Base-by-base conservation (phyloP, 2,329 filamentous ascomycete species). In the Phaeosphaeriaceae sp. region DNA sequence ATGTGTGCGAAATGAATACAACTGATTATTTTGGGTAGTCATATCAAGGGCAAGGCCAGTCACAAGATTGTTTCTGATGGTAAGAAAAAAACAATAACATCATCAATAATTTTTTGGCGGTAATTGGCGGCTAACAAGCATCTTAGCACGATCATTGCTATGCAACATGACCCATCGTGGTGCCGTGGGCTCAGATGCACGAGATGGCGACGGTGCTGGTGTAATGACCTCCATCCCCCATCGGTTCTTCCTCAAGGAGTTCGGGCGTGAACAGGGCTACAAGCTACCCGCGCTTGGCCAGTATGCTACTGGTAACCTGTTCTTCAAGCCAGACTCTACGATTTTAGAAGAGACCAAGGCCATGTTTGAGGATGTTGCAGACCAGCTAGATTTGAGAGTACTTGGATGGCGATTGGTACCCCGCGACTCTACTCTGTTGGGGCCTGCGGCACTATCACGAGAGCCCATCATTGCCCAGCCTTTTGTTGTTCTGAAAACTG, bases 121-220 rank as follows among this genome's bases (percentile, higher is more conserved):
- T 11, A 2, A 36, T 43, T 77, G 37, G 15, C 11, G 23, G 62
- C 80, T 72, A 50, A 56, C 34, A 39, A 11, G 30, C 58, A 26
- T 52, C 36, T n/a, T 66, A 94, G 90, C 92, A 62, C 89, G 90
- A 61, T 96, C 92, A 77, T 83, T 99, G 55, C 87, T 99, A 58
- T 99, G 94, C 83, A 97, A 99, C 84, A 99, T 99, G 94, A 97
- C 94, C 82, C 94, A 99, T 82, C 89, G 94, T 75, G 94, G 94
- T 82, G 94, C 94, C 58, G 93, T 97, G 66, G 94, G 94, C 65
- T 97, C 94, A 53, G 94, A 99, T 81, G 92, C 92, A 71, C 89
- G 94, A 81, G 94, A 99, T 74, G 94, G 94, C 74, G 94, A 99
- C 74, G 94, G 94, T 75, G 94, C 94, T 67, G 94, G 94, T 84